Evolutionary conservation across 1,284 basidiomycete species (phyloP).

Genomic region (Neotropicomus parvogracilis): DNA sequence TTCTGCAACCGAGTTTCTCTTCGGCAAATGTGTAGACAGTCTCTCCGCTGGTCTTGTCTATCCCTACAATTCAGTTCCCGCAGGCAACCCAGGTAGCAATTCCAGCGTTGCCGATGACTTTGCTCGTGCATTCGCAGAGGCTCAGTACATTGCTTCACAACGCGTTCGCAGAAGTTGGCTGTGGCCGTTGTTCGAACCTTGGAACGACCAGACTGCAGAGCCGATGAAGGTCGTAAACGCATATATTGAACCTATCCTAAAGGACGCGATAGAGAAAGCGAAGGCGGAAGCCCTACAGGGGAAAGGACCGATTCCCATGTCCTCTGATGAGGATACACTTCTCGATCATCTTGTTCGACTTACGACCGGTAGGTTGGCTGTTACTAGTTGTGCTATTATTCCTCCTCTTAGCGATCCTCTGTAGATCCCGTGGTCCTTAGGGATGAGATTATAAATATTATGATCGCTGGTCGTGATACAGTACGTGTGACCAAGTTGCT

Average conservation of each 20-base stretch:
- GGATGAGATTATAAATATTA: slow-evolving; percentile 46
- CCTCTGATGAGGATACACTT: slow-evolving; percentile 19
- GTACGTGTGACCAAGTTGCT: slow-evolving; percentile 24
- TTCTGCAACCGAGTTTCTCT: slow-evolving; percentile 53
- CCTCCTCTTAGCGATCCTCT: slow-evolving; percentile 8
- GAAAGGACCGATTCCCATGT: slow-evolving; percentile 13
- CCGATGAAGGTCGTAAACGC: slow-evolving; percentile 48
- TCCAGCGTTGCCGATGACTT: slow-evolving; percentile 24
- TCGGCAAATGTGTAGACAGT: slow-evolving; percentile 41
- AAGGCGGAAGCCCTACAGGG: slow-evolving; percentile 11
- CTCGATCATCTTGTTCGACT: slow-evolving; percentile 26
- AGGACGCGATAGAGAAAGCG: slow-evolving; percentile 43
- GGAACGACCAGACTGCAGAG: slow-evolving; percentile 40
- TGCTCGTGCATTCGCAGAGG: slow-evolving; percentile 31
- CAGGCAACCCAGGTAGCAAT: slow-evolving; percentile 6
- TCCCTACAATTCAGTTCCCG: slow-evolving; percentile 35
- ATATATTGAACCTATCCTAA: slow-evolving; percentile 49
- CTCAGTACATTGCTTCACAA: slow-evolving; percentile 39
- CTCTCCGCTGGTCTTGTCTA: slow-evolving; percentile 44
- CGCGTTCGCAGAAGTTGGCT: slow-evolving; percentile 38
- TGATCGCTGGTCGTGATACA: slow-evolving; percentile 47
- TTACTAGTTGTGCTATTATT: not conserved
- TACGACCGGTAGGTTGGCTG: slow-evolving; percentile 17
- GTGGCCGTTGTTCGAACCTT: slow-evolving; percentile 53
- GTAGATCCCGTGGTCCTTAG: slow-evolving; percentile 35